Evolutionary conservation across 192 early-diverging fungal genomes (phyloP), one percentile per base, ranked within the genome.

Genomic region (Linnemannia hyalina): DNA sequence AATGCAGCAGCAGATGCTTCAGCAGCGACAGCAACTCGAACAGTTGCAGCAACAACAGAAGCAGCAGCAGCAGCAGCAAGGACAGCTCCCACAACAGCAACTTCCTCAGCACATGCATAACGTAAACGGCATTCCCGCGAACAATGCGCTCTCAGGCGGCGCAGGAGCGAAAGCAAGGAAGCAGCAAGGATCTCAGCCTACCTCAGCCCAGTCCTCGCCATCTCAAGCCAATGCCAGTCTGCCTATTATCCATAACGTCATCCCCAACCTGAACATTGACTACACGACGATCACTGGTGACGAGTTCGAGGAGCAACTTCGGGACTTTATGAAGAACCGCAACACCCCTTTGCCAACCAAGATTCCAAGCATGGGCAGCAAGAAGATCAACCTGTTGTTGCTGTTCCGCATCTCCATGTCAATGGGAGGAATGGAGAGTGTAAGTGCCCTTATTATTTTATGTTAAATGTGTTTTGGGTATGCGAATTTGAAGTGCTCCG

Each of bases 381-480:
- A 86, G 54, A 86, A 86, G 68, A 86, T 86, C 57, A 86, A 86
- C n/a, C 60, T 86, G 0, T 55, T 86, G 13, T 75, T 86, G 35
- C 26, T 86, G 23, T 86, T 86, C 75, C 78, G 84, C 7, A 75
- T 86, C 26, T 80, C 84, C 0, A 86, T 86, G 80, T 54, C 84
- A 15, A 86, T 86, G 84, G 84, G 84, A 15, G 84, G 84, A 29
- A 86, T 86, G 84, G 84, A 86, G 63, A 86, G 84, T 72, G 84
- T 86, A 78, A 74, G 84, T 81, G 2, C 29, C 38, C 38, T 40
- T 40, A 40, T 40, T 40, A 40, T 40, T 40, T 65, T 18, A 13
- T 2, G 20, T 26, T 15, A 9, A 6, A 18, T 10, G 38, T 32
- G 35, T 35, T 4, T 65, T 22, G 13, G 26, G 23, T 38, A 35